phyloP scores from a whole-genome alignment of 768 basidiomycete species.

The Lactarius evosmus region DNA sequence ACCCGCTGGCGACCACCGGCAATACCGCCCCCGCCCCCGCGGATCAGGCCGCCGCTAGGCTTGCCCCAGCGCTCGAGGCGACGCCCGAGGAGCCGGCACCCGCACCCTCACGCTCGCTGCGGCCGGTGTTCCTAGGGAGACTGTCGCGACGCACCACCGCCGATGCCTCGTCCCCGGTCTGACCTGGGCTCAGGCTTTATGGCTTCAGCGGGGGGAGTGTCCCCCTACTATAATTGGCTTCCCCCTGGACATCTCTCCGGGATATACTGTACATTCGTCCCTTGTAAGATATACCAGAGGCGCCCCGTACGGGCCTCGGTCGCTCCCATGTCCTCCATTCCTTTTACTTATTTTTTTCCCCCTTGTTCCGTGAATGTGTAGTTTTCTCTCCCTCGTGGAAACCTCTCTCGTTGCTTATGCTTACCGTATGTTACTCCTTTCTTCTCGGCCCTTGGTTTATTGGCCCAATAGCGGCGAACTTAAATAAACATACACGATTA shows the following conservation, averaged over 20 bases:
- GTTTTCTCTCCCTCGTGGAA: background rate
- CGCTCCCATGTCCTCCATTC: background rate
- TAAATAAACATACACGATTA: background rate
- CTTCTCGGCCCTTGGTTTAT: background rate
- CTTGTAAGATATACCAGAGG: background rate
- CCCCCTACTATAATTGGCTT: background rate
- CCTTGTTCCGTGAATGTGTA: background rate
- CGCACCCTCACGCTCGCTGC: slow-evolving; percentile 11
- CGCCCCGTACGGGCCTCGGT: background rate
- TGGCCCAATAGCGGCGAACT: background rate
- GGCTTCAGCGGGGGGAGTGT: background rate
- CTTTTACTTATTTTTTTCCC: background rate
- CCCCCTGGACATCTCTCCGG: background rate
- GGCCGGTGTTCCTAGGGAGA: slow-evolving; percentile 17
- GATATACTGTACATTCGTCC: background rate
- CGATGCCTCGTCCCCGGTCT: slow-evolving; percentile 16
- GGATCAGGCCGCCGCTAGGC: background rate
- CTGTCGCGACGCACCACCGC: slow-evolving; percentile 16
- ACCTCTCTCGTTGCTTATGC: background rate
- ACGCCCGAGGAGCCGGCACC: slow-evolving; percentile 13
- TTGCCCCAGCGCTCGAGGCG: background rate
- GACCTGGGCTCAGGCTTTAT: background rate
- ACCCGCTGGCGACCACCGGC: background rate
- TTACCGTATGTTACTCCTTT: background rate
- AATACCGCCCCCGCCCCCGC: background rate